phyloP scores from a whole-genome alignment of 1,284 basidiomycete genomes.

The Rhizoctonia solani region DNA sequence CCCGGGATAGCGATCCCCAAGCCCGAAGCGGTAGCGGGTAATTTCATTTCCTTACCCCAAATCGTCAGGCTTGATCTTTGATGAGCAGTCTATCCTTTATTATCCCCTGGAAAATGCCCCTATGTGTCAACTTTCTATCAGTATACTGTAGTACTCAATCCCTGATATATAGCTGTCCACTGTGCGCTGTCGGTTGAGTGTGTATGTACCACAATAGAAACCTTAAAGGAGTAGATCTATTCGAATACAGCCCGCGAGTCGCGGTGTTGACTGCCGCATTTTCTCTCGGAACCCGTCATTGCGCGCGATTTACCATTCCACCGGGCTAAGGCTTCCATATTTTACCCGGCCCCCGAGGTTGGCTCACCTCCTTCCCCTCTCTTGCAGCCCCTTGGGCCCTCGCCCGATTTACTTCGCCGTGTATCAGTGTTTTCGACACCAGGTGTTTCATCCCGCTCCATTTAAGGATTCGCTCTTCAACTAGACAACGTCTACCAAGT shows the following conservation, averaged over 20 bases:
- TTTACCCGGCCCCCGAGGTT: background rate
- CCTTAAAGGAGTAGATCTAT: background rate
- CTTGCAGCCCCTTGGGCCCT: background rate
- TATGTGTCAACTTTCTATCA: background rate
- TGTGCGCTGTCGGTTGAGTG: background rate
- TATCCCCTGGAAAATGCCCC: background rate
- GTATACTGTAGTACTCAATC: background rate
- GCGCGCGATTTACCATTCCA: background rate
- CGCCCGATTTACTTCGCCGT: constrained; percentile 9
- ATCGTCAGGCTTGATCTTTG: background rate
- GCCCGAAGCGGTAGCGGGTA: background rate
- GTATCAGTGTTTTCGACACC: background rate
- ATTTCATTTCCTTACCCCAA: background rate
- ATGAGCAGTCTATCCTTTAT: constrained; percentile 1
- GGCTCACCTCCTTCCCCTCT: background rate
- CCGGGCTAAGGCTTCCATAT: background rate
- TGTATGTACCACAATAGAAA: constrained; percentile 3
- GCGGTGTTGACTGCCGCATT: background rate
- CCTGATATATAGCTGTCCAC: background rate
- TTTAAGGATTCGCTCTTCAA: background rate
- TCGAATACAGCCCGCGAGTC: background rate
- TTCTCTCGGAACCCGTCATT: background rate
- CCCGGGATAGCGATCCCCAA: background rate
- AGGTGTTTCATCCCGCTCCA: constrained; percentile 6
- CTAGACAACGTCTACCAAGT: background rate